These are phyloP conservation scores for Eucalyptus pauciflora DNA, from an alignment of 345 rosid species.

Conservation along the genomic window DNA sequence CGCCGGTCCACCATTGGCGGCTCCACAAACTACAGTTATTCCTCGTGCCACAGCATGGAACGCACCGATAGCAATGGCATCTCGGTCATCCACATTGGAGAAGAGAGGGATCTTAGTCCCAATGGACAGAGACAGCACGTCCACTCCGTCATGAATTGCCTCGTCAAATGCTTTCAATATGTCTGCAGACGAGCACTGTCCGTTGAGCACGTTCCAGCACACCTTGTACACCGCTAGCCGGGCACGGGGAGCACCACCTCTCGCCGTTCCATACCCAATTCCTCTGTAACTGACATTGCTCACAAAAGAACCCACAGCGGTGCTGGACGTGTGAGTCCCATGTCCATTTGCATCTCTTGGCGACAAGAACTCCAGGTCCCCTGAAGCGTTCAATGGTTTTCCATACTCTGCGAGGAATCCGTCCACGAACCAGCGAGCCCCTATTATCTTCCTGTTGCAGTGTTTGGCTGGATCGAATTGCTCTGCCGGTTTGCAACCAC, in stretches of 20 bases:
- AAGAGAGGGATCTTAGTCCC: conserved; percentile 16
- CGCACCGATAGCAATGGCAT: conserved; percentile 30
- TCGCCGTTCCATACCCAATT: conserved; percentile 24
- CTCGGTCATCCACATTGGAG: conserved; percentile 22
- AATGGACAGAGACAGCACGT: conserved; percentile 20
- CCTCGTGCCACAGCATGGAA: conserved; percentile 52
- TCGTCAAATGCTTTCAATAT: conserved; percentile 42
- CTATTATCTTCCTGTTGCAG: conserved; percentile 45
- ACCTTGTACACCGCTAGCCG: conserved; percentile 41
- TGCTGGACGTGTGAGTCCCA: conserved; percentile 54
- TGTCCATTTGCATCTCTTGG: conserved; percentile 48
- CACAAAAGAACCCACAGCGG: conserved; percentile 37
- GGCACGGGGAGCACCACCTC: conserved; percentile 47
- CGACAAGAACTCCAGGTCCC: conserved; percentile 22
- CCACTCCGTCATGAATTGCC: conserved; percentile 34
- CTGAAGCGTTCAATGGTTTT: conserved; percentile 13
- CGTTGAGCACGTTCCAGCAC: conserved; percentile 25
- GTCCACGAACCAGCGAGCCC: conserved; percentile 27
- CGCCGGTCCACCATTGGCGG: conserved; percentile 34
- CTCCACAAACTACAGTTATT: conserved; percentile 34
- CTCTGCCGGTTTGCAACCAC: conserved; percentile 23
- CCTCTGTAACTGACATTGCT: conserved; percentile 20
- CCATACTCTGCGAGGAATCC: conserved; percentile 27
- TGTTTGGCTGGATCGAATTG: conserved; percentile 9
- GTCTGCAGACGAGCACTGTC: conserved; percentile 29